These are phyloP conservation scores for Gentiana dahurica DNA, from an alignment of 257 asterid genomes.

Conservation along the genomic window DNA sequence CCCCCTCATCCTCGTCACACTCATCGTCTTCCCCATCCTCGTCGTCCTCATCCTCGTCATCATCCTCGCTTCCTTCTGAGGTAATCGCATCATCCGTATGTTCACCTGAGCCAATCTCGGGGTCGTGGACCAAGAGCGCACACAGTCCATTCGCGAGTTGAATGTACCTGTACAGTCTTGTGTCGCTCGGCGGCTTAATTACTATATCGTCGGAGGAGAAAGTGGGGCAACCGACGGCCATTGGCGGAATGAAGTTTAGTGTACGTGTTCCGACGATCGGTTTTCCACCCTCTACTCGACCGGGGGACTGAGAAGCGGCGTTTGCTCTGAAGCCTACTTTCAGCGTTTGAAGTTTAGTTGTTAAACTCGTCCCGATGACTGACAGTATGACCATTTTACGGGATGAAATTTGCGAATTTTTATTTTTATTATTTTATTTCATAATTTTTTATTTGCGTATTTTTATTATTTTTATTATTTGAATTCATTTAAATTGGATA, in stretches of 20 bases:
- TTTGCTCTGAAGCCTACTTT: too few species aligned
- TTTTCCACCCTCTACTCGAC: too few species aligned
- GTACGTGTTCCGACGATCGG: too few species aligned
- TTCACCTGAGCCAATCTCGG: slow-evolving; percentile 50
- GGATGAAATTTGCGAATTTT: too few species aligned
- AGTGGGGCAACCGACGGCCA: slow-evolving; percentile 44
- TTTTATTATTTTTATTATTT: too few species aligned
- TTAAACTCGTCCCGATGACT: too few species aligned
- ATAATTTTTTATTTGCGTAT: too few species aligned
- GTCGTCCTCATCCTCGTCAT: slow-evolving; percentile 27
- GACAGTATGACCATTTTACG: too few species aligned
- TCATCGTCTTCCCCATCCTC: slow-evolving; percentile 30
- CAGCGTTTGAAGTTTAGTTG: too few species aligned
- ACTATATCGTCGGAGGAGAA: slow-evolving; percentile 75
- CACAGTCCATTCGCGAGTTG: slow-evolving; percentile 78
- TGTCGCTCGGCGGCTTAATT: slow-evolving; percentile 70
- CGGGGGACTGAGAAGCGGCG: too few species aligned
- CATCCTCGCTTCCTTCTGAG: slow-evolving; percentile 24
- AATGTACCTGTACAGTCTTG: slow-evolving; percentile 74
- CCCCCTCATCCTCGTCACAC: slow-evolving; percentile 20
- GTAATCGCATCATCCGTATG: slow-evolving; percentile 1
- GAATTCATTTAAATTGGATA: too few species aligned
- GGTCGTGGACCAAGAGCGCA: slow-evolving; percentile 90
- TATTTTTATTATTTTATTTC: too few species aligned
- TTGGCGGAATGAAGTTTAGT: slow-evolving; percentile 4